phyloP scores from a whole-genome alignment of 1,139 yeast genomes.

The Sugiyamaella paludigena region DNA sequence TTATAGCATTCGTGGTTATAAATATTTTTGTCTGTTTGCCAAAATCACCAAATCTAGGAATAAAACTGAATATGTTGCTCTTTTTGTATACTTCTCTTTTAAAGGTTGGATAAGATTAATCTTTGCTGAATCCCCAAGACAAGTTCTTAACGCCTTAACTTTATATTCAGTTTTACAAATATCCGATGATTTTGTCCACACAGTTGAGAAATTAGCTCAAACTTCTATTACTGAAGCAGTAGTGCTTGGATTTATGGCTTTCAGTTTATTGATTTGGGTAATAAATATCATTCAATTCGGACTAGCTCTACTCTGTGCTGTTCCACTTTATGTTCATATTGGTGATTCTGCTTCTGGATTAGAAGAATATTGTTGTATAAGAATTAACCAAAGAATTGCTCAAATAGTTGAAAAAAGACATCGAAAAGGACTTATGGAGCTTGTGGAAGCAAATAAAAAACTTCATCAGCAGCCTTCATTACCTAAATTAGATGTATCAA shows the following conservation, averaged over 20 bases:
- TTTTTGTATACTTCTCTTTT: slow-evolving; percentile 64
- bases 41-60: slow-evolving; percentile 61
- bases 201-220: slow-evolving; percentile 58
- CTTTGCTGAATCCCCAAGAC: slow-evolving; percentile 87
- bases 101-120: slow-evolving; percentile 62
- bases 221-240: slow-evolving; percentile 64
- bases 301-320: slow-evolving; percentile 53
- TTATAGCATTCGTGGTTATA: slow-evolving; percentile 57
- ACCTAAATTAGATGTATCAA: slow-evolving; percentile 18
- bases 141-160: slow-evolving; percentile 76
- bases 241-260: slow-evolving; percentile 68
- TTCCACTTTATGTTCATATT: slow-evolving; percentile 55
- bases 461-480: slow-evolving; percentile 24
- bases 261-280: slow-evolving; percentile 74
- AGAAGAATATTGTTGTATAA: slow-evolving; percentile 57
- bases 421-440: slow-evolving; percentile 31
- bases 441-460: slow-evolving; percentile 29
- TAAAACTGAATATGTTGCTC: slow-evolving; percentile 64
- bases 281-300: slow-evolving; percentile 61
- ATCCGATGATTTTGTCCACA: slow-evolving; percentile 48
- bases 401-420: slow-evolving; percentile 50
- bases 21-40: slow-evolving; percentile 69
- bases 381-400: slow-evolving; percentile 57
- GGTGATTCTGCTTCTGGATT: slow-evolving; percentile 41
- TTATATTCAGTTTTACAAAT: slow-evolving; percentile 52